Percentiles rank a stretch among this genome's conserved stretches.
Evolutionary conservation across 176 grass and related monocot species (phyloP).

Genomic region (bread wheat (Triticum aestivum)): DNA sequence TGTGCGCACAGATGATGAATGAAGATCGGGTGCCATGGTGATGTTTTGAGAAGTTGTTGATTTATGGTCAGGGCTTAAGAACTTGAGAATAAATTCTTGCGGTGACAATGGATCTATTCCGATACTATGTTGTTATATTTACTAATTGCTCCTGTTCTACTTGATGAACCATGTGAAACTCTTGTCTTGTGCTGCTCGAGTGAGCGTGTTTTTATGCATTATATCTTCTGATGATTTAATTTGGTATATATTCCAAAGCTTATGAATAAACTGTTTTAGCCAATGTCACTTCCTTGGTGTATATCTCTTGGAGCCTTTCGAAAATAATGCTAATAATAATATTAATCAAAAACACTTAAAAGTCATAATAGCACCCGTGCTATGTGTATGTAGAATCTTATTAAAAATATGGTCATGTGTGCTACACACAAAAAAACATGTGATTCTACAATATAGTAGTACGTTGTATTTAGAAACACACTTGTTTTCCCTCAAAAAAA

Average conservation of each 20-base stretch:
- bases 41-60: slow-evolving; percentile 22
- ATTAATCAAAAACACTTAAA: too few relatives aligned
- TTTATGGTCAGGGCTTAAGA: slow-evolving; percentile 18
- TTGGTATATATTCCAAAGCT: neutral
- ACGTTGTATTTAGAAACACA: too few relatives aligned
- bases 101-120: slow-evolving; percentile 25
- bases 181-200: neutral
- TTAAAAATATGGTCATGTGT: too few relatives aligned
- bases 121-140: slow-evolving; percentile 15
- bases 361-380: too few relatives aligned
- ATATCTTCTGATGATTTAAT: neutral
- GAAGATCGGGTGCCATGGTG: slow-evolving; percentile 31
- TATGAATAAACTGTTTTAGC: neutral
- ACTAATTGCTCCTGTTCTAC: neutral
- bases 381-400: too few relatives aligned
- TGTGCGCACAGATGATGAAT: slow-evolving; percentile 50
- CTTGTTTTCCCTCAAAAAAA: too few relatives aligned
- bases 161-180: neutral
- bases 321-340: too few relatives aligned
- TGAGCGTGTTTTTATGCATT: neutral
- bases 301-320: too few relatives aligned
- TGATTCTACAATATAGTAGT: too few relatives aligned
- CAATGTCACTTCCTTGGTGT: neutral
- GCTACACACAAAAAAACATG: too few relatives aligned
- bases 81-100: slow-evolving; percentile 39